phyloP scores from a whole-genome alignment of 176 grass and related monocot genomes.

The Canna indica region DNA sequence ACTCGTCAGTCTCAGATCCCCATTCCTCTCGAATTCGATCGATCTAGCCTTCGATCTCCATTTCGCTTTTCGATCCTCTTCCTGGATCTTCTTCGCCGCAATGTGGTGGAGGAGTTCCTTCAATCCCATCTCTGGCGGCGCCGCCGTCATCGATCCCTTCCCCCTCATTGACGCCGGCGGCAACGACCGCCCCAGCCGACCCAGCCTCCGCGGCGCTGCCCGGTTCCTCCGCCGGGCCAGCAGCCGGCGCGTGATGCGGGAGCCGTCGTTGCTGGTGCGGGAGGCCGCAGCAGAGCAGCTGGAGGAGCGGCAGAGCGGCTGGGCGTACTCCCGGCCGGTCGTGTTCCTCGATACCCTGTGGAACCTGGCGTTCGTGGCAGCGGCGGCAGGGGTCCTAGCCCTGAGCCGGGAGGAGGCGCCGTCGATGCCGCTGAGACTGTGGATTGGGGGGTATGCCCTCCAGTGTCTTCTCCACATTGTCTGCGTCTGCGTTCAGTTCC shows the following conservation, averaged over 20 bases:
- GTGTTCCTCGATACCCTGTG: slow-evolving; percentile 37
- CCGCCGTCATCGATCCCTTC: not conserved
- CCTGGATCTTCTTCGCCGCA: not conserved
- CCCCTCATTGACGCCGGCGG: not conserved
- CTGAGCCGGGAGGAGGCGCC: slow-evolving; percentile 28
- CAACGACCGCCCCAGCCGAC: not conserved
- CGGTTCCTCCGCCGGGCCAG: slow-evolving; percentile 8
- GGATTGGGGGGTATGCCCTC: slow-evolving; percentile 31
- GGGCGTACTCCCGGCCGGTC: slow-evolving; percentile 23
- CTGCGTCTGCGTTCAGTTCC: slow-evolving; percentile 26
- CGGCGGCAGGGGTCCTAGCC: slow-evolving; percentile 18
- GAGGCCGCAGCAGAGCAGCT: slow-evolving; percentile 22
- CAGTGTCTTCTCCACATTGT: slow-evolving; percentile 36
- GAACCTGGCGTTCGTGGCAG: slow-evolving; percentile 28
- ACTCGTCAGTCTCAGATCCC: not conserved
- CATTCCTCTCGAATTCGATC: not conserved
- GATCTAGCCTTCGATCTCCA: not conserved
- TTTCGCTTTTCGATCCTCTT: not conserved
- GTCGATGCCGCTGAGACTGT: slow-evolving; percentile 30
- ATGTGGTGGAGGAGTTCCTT: slow-evolving; percentile 9
- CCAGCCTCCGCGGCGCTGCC: slow-evolving; percentile 1
- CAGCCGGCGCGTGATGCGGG: slow-evolving; percentile 6
- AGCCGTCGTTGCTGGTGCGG: slow-evolving; percentile 14
- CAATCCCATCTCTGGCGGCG: not conserved
- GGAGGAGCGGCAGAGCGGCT: slow-evolving; percentile 29